Evolutionary conservation across 768 basidiomycete species (phyloP), one percentile per base, ranked within the genome.

Genomic region (Termitomyces sp.): DNA sequence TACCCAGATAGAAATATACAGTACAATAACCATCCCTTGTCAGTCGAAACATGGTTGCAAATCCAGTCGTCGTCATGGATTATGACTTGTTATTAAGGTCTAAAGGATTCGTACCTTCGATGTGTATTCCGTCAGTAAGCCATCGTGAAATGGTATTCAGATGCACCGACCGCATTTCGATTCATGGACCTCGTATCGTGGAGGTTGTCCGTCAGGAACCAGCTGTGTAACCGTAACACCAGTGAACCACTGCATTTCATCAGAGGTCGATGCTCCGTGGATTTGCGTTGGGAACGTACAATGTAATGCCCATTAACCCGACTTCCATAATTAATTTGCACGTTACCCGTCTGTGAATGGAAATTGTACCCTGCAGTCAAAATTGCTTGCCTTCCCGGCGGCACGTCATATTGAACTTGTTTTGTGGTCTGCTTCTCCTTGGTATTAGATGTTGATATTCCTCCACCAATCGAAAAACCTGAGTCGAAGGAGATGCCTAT

Each of bases 291-390:
- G 35, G 41, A 10, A 56, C 60, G 10, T 43, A 61, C 56, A 40
- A 55, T 55, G 28, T 55, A 61, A 55, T 61, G 60, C 2, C 36
- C 60, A 28, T 55, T 43, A 8, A 61, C 56, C 2, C 54, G 54
- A 40, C 48, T 20, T 44, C 60, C 60, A 32, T 61, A 61, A 35
- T 61, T 58, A n/a, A 58, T 46, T 50, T 61, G 49, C 4, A 61
- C 30, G 24, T 53, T 58, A 3, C 60, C 60, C 30, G 60, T 61
- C 48, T 62, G 54, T 18, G 60, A 62, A 41, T 56, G 54, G 40
- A 52, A 58, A 5, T 46, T 62, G 40, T 30, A 49, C 0, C 60
- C 60, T 10, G 54, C 60, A 16, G 54, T 58, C 30, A 35, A 62
- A 1, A 62, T 54, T 3, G 60, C 60, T 41, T 62, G 60, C 26